Conservation (phyloP, 2,329 filamentous ascomycete species). For the Colletotrichum chlorophyti region DNA sequence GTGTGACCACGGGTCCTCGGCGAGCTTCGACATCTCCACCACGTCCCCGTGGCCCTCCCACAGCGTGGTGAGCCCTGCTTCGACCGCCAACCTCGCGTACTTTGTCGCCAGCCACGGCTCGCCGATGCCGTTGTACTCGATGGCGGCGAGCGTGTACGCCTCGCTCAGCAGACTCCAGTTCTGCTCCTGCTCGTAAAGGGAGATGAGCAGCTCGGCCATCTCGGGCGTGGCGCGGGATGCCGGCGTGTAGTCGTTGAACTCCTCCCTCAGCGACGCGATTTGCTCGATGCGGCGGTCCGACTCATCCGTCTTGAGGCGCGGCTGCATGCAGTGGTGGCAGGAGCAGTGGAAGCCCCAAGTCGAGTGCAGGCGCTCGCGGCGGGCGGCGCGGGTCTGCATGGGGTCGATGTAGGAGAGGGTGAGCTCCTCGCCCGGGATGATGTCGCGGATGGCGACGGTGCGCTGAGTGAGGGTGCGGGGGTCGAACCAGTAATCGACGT, state of each 20-base stretch:
- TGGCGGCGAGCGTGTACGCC: constrained; percentile 45
- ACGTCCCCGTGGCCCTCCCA: constrained; percentile 37
- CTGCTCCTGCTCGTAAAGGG: constrained; percentile 47
- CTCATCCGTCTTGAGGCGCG: constrained; percentile 33
- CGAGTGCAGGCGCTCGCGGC: constrained; percentile 37
- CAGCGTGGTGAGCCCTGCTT: constrained; percentile 37
- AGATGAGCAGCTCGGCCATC: constrained; percentile 47
- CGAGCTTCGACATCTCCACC: constrained; percentile 41
- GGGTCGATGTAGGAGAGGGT: constrained; percentile 51
- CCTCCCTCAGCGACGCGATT: constrained; percentile 38
- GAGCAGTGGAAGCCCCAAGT: constrained; percentile 50
- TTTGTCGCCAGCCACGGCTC: constrained; percentile 46
- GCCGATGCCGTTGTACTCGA: constrained; percentile 47
- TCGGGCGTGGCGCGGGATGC: constrained; percentile 39
- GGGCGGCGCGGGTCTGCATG: constrained; percentile 36
- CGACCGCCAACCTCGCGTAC: constrained; percentile 46
- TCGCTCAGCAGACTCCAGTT: constrained; percentile 42
- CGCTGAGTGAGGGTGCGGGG: constrained; percentile 44
- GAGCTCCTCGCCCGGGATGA: constrained; percentile 49
- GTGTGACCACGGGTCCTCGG: constrained; percentile 43
- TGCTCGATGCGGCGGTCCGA: constrained; percentile 47
- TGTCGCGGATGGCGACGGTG: constrained; percentile 46
- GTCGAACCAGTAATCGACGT: constrained; percentile 51
- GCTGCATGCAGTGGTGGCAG: constrained; percentile 46
- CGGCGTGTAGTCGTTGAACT: constrained; percentile 40